Evolutionary conservation across 2,329 filamentous ascomycete genomes (phyloP).

Genomic region (Ophiostoma pallidulum): DNA sequence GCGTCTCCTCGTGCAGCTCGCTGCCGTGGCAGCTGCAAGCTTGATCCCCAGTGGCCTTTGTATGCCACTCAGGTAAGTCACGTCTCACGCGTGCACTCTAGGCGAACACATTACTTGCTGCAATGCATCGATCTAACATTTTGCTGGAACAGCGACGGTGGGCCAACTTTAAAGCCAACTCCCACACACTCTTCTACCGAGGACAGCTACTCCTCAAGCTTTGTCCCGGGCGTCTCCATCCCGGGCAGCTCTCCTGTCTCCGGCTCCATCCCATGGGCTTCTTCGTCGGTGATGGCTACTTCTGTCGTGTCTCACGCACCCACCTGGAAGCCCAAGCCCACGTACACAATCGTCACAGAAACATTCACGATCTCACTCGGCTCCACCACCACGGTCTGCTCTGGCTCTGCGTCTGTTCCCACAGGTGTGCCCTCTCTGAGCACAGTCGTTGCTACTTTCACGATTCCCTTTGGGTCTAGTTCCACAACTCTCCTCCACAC

Average conservation of each 20-base stretch:
- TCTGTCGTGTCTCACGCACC: neutral
- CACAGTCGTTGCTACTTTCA: conserved; percentile 11
- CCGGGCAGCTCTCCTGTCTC: neutral
- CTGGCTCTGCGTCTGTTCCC: neutral
- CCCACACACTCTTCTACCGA: neutral
- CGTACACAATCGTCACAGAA: conserved; percentile 10
- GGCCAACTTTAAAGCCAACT: no score
- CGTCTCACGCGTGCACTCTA: neutral
- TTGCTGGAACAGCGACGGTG: no score
- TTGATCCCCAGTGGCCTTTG: neutral
- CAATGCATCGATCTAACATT: no score
- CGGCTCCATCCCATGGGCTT: neutral
- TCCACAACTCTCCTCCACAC: conserved; percentile 8
- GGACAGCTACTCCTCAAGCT: no score
- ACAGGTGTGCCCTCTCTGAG: neutral
- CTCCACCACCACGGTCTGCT: neutral
- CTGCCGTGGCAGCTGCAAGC: neutral
- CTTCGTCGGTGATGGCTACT: neutral
- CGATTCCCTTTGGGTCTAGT: conserved; percentile 3
- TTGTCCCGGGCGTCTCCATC: neutral
- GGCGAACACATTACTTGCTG: no score
- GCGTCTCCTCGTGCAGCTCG: neutral
- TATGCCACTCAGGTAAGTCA: neutral
- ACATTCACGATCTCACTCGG: conserved; percentile 14
- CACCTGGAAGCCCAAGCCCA: neutral